Percentiles rank a stretch among this genome's conserved stretches.
These are phyloP conservation scores for Emericellopsis cladophorae DNA, from an alignment of 2,329 filamentous ascomycete species.

Conservation along the genomic window DNA sequence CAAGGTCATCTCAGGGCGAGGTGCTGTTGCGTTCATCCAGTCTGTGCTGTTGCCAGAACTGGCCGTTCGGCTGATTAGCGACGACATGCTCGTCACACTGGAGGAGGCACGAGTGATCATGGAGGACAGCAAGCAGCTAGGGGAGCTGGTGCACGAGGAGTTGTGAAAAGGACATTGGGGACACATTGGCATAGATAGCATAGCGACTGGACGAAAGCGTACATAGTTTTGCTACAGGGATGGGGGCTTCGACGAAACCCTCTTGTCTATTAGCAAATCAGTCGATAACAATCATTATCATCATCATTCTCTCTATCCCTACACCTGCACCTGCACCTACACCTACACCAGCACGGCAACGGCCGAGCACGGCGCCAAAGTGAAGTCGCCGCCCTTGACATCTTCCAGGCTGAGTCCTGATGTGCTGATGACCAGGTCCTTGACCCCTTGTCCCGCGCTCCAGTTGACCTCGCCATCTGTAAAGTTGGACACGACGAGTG, in stretches of 20 bases:
- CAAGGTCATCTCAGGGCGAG: slow-evolving; percentile 50
- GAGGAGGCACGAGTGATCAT: slow-evolving; percentile 41
- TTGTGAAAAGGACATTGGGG: too few species aligned
- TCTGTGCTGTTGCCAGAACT: slow-evolving; percentile 66
- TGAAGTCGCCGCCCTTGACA: slow-evolving; percentile 1
- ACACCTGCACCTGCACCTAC: too few species aligned
- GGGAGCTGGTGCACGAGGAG: slow-evolving; percentile 55
- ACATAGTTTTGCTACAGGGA: too few species aligned
- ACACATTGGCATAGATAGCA: too few species aligned
- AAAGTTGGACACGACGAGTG: slow-evolving; percentile 26
- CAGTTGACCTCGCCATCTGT: slow-evolving; percentile 17
- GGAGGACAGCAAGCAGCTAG: slow-evolving; percentile 53
- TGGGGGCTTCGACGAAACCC: too few species aligned
- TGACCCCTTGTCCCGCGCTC: slow-evolving; percentile 12
- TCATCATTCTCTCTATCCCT: too few species aligned
- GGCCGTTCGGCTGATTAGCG: slow-evolving; percentile 38
- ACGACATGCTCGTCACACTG: slow-evolving; percentile 35
- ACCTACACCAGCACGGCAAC: slow-evolving; percentile 17
- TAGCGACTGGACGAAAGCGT: too few species aligned
- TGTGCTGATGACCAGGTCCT: slow-evolving; percentile 21
- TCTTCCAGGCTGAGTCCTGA: slow-evolving; percentile 5
- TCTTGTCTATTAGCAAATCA: too few species aligned
- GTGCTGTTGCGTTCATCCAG: slow-evolving; percentile 58
- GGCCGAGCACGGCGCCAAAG: slow-evolving; percentile 22
- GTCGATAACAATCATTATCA: too few species aligned